Evolutionary conservation across 2,329 filamentous ascomycete genomes (phyloP).

Genomic region (Fusarium abutilonis): DNA sequence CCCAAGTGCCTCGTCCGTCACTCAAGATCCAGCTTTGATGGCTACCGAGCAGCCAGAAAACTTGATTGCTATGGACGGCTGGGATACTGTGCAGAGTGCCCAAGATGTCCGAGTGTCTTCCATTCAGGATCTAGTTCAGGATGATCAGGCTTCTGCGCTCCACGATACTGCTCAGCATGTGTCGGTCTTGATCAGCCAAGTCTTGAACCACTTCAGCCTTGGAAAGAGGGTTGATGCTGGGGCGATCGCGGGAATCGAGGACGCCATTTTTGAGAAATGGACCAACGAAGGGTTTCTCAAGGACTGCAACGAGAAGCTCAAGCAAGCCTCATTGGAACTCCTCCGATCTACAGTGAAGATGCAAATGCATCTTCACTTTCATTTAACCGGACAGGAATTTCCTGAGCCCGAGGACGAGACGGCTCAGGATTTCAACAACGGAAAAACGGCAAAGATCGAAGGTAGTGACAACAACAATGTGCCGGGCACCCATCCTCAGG

Average conservation of each 20-base stretch:
- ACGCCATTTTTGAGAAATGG: slow-evolving; percentile 44
- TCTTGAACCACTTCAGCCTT: slow-evolving; percentile 16
- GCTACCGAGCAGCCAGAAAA: background rate
- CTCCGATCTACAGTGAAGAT: slow-evolving; percentile 34
- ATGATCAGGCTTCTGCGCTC: background rate
- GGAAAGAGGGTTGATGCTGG: slow-evolving; percentile 18
- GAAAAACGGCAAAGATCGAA: background rate
- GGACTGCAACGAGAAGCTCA: slow-evolving; percentile 39
- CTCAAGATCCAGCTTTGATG: background rate
- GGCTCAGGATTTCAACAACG: slow-evolving; percentile 10
- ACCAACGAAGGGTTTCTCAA: slow-evolving; percentile 39
- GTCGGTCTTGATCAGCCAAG: slow-evolving; percentile 7
- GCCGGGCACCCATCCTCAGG: background rate
- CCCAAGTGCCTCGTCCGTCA: background rate
- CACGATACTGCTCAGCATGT: slow-evolving; percentile 5
- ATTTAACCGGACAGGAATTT: background rate
- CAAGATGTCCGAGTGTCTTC: background rate
- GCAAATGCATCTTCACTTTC: background rate
- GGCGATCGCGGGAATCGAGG: slow-evolving; percentile 41
- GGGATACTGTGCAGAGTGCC: slow-evolving; percentile 5
- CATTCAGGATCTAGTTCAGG: too few relatives aligned
- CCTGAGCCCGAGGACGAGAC: background rate
- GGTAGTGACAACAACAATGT: too few relatives aligned
- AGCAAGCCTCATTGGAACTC: slow-evolving; percentile 31
- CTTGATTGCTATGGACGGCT: slow-evolving; percentile 27